Percentiles rank a stretch among this genome's conserved stretches.
These are phyloP conservation scores for Pythium utonaiense DNA, from an alignment of 352 stramenopile species.

Conservation along the genomic window DNA sequence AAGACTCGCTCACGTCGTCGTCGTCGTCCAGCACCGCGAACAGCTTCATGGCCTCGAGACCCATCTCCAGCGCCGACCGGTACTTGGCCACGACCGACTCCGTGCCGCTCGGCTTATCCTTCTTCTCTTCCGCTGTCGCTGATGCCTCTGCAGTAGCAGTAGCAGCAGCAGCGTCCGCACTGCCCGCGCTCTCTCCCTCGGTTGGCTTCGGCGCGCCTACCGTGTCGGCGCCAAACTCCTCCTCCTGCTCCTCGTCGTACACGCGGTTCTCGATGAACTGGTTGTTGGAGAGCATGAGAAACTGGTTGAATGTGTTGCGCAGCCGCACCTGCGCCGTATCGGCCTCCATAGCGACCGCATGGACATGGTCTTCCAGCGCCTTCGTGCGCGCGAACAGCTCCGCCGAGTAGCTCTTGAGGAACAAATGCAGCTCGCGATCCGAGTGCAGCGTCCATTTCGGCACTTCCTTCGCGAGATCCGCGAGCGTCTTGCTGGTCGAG, in stretches of 20 bases:
- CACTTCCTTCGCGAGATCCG: conserved; percentile 26
- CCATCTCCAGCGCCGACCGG: conserved; percentile 70
- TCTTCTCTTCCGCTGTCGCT: conserved; percentile 17
- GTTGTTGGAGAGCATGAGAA: conserved; percentile 84
- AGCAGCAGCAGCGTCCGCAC: not conserved
- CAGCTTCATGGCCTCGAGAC: conserved; percentile 79
- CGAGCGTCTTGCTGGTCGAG: conserved; percentile 4
- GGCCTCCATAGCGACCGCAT: conserved; percentile 60
- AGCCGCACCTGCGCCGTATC: conserved; percentile 71
- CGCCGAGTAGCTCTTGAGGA: conserved; percentile 65
- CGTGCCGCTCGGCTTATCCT: conserved; percentile 37
- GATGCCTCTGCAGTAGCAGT: conserved; percentile 5
- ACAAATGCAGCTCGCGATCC: conserved; percentile 65
- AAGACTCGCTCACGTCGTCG: conserved; percentile 40
- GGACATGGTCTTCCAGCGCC: conserved; percentile 62
- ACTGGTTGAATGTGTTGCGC: conserved; percentile 85
- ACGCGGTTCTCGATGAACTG: conserved; percentile 90
- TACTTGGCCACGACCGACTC: conserved; percentile 63
- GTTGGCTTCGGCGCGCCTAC: conserved; percentile 18
- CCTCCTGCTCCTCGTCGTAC: conserved; percentile 85
- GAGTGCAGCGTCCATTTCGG: conserved; percentile 71
- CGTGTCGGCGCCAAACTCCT: conserved; percentile 42
- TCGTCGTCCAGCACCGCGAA: conserved; percentile 81
- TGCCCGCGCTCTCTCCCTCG: not conserved
- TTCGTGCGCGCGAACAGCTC: conserved; percentile 73